These are phyloP conservation scores for Fusarium ramigenum DNA, from an alignment of 2,329 filamentous ascomycete genomes.

Conservation along the genomic window DNA sequence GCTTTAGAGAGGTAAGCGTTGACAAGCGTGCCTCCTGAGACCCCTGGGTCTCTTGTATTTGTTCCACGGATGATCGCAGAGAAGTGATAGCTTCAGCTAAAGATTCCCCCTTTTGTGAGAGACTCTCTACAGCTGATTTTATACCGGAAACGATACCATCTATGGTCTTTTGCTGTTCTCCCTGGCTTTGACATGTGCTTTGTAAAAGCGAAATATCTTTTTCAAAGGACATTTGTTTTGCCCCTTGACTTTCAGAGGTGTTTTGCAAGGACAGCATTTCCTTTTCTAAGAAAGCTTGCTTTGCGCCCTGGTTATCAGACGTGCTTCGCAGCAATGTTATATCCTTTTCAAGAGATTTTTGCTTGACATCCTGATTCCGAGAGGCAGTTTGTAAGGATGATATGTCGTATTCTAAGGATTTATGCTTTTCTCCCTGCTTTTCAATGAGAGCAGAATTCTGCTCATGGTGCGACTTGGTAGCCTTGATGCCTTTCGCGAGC, in stretches of 20 bases:
- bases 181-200: neutral
- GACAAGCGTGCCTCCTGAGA: neutral
- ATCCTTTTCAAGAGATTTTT: neutral
- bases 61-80: neutral
- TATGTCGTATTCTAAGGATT: neutral
- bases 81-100: neutral
- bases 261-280: neutral
- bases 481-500: neutral
- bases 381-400: neutral
- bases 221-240: slow-evolving; percentile 8
- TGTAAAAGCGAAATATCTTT: slow-evolving; percentile 1
- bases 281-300: slow-evolving; percentile 3
- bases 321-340: slow-evolving; percentile 1
- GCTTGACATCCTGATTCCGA: neutral
- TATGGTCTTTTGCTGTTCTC: neutral
- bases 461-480: neutral
- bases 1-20: neutral
- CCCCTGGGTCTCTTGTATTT: neutral
- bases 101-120: neutral
- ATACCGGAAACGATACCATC: slow-evolving; percentile 5
- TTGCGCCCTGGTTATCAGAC: slow-evolving; percentile 1
- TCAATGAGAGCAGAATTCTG: neutral
- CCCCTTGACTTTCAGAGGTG: neutral
- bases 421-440: slow-evolving; percentile 12
- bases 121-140: neutral